Evolutionary conservation across 2,329 filamentous ascomycete species (phyloP).

Genomic region (Aspergillus viridinutans): DNA sequence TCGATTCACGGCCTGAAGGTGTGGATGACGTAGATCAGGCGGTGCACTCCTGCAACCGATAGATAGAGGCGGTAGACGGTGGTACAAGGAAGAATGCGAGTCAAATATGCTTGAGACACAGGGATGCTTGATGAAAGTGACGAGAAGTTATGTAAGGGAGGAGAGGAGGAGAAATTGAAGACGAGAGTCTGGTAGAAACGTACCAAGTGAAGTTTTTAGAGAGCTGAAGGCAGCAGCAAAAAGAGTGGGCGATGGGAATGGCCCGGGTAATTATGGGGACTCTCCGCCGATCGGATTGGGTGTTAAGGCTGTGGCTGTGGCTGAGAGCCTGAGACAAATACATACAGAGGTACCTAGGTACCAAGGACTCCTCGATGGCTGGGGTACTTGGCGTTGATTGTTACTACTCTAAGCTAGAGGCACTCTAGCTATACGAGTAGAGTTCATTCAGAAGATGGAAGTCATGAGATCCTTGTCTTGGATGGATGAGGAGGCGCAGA

Average conservation of each 20-base stretch:
- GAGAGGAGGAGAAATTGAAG: conserved; percentile 1
- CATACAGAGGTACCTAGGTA: too few relatives aligned
- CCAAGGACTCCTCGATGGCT: neutral
- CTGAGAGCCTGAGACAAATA: conserved; percentile 1
- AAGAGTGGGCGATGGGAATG: conserved; percentile 14
- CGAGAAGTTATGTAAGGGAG: conserved; percentile 9
- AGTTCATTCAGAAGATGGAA: neutral
- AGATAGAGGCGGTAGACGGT: neutral
- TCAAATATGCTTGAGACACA: neutral
- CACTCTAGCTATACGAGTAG: too few relatives aligned
- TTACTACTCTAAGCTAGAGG: neutral
- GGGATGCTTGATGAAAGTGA: neutral
- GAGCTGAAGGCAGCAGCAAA: conserved; percentile 20
- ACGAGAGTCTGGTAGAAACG: conserved; percentile 7
- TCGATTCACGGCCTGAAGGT: neutral
- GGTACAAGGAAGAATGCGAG: neutral
- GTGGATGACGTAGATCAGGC: neutral
- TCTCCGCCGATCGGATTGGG: conserved; percentile 8
- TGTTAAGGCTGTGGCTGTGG: conserved; percentile 5
- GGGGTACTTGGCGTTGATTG: conserved; percentile 9
- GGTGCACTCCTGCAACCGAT: neutral
- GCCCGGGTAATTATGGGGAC: conserved; percentile 10
- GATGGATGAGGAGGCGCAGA: neutral
- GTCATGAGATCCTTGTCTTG: neutral
- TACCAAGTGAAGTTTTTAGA: neutral